Base-by-base conservation (phyloP, 2,329 filamentous ascomycete genomes). In the Fusarium ambrosium region DNA sequence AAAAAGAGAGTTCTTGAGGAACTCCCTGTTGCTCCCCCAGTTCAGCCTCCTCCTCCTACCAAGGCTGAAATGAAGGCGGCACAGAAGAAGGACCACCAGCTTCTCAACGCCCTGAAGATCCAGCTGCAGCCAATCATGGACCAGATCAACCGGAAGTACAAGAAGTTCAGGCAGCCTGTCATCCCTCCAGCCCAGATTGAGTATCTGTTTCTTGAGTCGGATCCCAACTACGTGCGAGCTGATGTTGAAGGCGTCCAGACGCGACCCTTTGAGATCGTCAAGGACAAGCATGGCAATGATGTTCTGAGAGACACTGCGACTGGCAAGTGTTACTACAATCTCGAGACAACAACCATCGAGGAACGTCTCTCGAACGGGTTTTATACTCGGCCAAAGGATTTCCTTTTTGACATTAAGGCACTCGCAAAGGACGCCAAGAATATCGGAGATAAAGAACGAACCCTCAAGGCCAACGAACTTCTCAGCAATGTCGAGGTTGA, bases 311-410 rank as follows among this genome's bases (percentile, higher is more conserved):
- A 98, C 74, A 91, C 90, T 6, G 88, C 89, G 2, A 94, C 91
- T 2, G 91, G 91, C 67, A 98, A 97, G 82, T 97, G 95, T 82
- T 98, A 92, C 82, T 98, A 98, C 86, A 99, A 99, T 77, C 87
- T 99, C 55, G 95, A 98, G 80, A 94, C 96, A 13, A 93, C 93
- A 4, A 96, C 93, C 1, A 98, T 99, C 63, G 97, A 99, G 85
- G 95, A 98, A 81, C 92, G 97, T n/a, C 87, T 99, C 37, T 97
- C 95, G 6, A 98, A 99, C 81, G 97, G 97, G 6, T 99, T 95
- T 84, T 99, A 99, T 83, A 94, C 95, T 77, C 91, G 95, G 13
- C 94, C 95, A 0, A 92, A 92, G 78, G 96, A 98, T 81, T 99
- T 98, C 80, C 84, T 97, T 61, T 92, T 92, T 45, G 97, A 99